Percentiles rank a stretch among this genome's conserved stretches.
Evolutionary conservation across 2,329 filamentous ascomycete species (phyloP).

Genomic region (Xylaria multiplex): DNA sequence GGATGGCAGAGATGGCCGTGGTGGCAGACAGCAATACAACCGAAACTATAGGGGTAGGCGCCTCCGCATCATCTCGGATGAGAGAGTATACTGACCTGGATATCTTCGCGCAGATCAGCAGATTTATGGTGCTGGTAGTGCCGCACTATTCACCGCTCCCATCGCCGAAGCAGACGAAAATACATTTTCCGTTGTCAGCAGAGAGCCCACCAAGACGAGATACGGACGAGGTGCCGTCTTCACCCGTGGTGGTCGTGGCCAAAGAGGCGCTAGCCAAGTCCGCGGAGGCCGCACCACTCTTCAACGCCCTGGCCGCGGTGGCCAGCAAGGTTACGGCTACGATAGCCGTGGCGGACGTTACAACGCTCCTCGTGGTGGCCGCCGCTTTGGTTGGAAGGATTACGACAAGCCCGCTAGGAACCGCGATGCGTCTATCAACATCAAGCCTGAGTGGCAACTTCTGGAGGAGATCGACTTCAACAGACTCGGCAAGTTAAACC

Average conservation of each 20-base stretch:
- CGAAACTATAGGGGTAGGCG: slow-evolving; percentile 86
- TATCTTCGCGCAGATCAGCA: slow-evolving; percentile 77
- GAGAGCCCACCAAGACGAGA: slow-evolving; percentile 84
- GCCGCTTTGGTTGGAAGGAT: slow-evolving; percentile 98
- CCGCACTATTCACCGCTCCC: slow-evolving; percentile 88
- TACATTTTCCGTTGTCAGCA: slow-evolving; percentile 97
- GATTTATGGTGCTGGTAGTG: slow-evolving; percentile 91
- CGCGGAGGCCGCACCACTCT: slow-evolving; percentile 68
- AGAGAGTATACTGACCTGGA: slow-evolving; percentile 37
- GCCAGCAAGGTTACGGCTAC: slow-evolving; percentile 74
- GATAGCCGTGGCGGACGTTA: slow-evolving; percentile 77
- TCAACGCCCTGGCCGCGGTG: slow-evolving; percentile 76
- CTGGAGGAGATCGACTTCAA: slow-evolving; percentile 99
- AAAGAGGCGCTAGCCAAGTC: slow-evolving; percentile 74
- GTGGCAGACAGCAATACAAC: slow-evolving; percentile 88
- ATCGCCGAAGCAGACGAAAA: slow-evolving; percentile 89
- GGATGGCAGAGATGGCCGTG: slow-evolving; percentile 75
- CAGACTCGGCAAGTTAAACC: slow-evolving; percentile 92
- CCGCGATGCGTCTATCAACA: slow-evolving; percentile 94
- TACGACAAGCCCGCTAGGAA: slow-evolving; percentile 98
- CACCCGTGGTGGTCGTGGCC: slow-evolving; percentile 86
- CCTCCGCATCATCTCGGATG: slow-evolving; percentile 4
- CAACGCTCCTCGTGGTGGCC: slow-evolving; percentile 77
- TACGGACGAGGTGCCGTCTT: slow-evolving; percentile 92
- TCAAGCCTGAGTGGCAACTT: slow-evolving; percentile 94